Base-by-base conservation (phyloP, 2,329 filamentous ascomycete genomes). In the Parascedosporium putredinis region DNA sequence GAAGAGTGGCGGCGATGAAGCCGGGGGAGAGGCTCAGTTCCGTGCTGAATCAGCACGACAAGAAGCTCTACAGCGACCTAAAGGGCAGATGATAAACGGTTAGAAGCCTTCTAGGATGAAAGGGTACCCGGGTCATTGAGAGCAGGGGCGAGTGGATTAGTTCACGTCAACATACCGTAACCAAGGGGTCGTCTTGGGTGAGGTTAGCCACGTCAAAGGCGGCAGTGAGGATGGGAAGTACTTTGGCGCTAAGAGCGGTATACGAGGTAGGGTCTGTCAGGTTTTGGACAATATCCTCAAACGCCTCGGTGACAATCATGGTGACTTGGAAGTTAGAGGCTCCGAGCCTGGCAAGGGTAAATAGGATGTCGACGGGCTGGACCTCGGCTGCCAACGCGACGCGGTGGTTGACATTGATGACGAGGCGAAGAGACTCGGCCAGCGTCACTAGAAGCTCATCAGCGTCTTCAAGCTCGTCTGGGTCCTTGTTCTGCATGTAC, bases 361-460 rank as follows among this genome's bases (percentile, higher is more conserved):
- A 97, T 7, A 98, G 78, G 12, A 90, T 72, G 58, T 93, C 85
- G 5, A 95, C 72, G 20, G 91, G 88, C 51, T 83, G 78, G 43
- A 84, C 79, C 10, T 85, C 82, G 12, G 76, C 78, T 1, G 83
- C 79, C 20, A 95, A 75, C 20, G 86, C 83, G 49, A 93, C 80
- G 14, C 75, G 74, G 2, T 86, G 79, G 58, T 96, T 84, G 50
- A 95, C 76, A 57, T 84, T 75, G 58, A 97, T 93, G 24, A 86
- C 84, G 57, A 89, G 83, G 47, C 88, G 80, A 3, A 97, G 73
- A 1, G 90, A 86, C 66, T 96, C 89, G 5, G 91, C 86, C 27
- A 98, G 73, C 1, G 90, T 91, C 12, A 95, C 87, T 56, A 96
- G 81, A 50, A 97, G 78, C 64, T 98, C 93, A 57, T 97, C 91